A percentile compares a stretch with the other conserved stretches of the same genome.
These are phyloP conservation scores for Colletotrichum somersetense DNA, from an alignment of 2,329 filamentous ascomycete species.

Conservation along the genomic window DNA sequence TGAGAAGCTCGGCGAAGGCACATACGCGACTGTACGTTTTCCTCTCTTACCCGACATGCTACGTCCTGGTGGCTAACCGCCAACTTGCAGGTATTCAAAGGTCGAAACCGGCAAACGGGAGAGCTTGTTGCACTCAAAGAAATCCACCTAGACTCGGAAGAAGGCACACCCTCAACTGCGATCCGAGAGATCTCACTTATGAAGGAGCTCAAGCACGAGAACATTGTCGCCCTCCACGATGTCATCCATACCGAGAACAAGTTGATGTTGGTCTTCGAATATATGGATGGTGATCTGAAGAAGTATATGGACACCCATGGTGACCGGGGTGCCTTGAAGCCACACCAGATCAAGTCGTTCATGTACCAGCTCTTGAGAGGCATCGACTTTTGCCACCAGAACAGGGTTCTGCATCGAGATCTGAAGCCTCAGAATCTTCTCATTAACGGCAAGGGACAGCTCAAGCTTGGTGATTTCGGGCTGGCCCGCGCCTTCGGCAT, in stretches of 20 bases:
- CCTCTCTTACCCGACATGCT: neutral
- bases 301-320: conserved; percentile 98
- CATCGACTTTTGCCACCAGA: conserved; percentile 98
- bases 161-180: conserved; percentile 95
- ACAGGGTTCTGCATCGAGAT: conserved; percentile 94
- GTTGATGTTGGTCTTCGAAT: conserved; percentile 99
- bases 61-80: neutral
- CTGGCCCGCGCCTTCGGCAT: conserved; percentile 95
- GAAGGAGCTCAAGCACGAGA: conserved; percentile 99
- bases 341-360: conserved; percentile 95
- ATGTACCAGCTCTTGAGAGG: conserved; percentile 98
- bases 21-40: conserved; percentile 89
- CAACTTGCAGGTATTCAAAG: conserved; percentile 89
- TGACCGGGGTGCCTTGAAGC: conserved; percentile 89
- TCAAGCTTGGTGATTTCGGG: conserved; percentile 96
- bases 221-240: conserved; percentile 97
- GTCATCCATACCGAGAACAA: conserved; percentile 99
- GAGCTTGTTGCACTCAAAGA: conserved; percentile 98
- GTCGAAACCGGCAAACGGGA: conserved; percentile 95
- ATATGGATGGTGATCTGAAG: conserved; percentile 98
- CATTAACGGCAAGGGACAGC: conserved; percentile 89
- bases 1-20: conserved; percentile 98
- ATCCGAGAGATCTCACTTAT: conserved; percentile 99
- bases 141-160: conserved; percentile 98
- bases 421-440: conserved; percentile 96